Conservation (phyloP, 2,329 filamentous ascomycete species). For the Venturia aucupariae region DNA sequence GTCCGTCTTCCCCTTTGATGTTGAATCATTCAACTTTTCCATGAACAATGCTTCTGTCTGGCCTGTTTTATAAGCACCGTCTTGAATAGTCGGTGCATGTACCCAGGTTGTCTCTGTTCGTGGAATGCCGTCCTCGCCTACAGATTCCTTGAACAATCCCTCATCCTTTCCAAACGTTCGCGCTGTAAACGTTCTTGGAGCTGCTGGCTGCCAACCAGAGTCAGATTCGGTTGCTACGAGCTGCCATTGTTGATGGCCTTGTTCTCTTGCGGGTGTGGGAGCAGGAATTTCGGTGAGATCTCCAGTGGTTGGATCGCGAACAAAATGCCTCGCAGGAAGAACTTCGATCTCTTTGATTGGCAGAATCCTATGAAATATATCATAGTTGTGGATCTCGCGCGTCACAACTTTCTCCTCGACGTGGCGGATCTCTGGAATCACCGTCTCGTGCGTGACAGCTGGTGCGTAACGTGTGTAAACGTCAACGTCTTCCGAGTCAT, state of each 20-base stretch:
- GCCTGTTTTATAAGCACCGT: conserved; percentile 23
- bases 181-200: conserved; percentile 25
- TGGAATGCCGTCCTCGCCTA: conserved; percentile 31
- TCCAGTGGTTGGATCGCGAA: conserved; percentile 27
- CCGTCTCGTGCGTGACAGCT: conserved; percentile 42
- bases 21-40: not conserved
- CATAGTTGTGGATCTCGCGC: conserved; percentile 46
- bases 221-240: conserved; percentile 26
- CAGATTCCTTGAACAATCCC: conserved; percentile 32
- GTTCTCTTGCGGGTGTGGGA: conserved; percentile 23
- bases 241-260: conserved; percentile 18
- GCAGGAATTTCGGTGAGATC: conserved; percentile 37
- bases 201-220: not conserved
- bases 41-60: conserved; percentile 21
- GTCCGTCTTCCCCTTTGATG: not conserved
- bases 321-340: conserved; percentile 44
- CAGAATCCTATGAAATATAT: conserved; percentile 43
- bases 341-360: conserved; percentile 46
- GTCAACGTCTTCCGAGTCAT: conserved; percentile 21
- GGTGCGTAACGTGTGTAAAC: conserved; percentile 33
- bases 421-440: conserved; percentile 36
- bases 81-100: conserved; percentile 35
- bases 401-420: conserved; percentile 39
- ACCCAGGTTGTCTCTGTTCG: conserved; percentile 37
- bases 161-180: conserved; percentile 29